phyloP scores from a whole-genome alignment of 257 asterid species.

The Rauvolfia tetraphylla region DNA sequence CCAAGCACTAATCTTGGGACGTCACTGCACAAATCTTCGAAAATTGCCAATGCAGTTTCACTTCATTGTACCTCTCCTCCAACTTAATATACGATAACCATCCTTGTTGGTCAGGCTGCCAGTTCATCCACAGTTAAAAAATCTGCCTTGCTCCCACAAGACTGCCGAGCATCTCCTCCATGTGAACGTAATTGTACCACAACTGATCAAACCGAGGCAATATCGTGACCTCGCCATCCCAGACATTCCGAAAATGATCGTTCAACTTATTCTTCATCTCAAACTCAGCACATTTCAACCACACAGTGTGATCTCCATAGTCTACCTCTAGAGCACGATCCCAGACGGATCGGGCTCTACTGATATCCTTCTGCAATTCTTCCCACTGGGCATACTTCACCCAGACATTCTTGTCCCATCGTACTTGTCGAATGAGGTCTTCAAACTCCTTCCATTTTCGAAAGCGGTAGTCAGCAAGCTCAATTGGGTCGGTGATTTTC shows the following conservation, averaged over 20 bases:
- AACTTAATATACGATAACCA: conserved; percentile 85
- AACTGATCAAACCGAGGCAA: conserved; percentile 86
- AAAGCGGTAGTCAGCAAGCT: conserved; percentile 75
- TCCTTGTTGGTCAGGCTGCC: conserved; percentile 93
- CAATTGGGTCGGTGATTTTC: conserved; percentile 71
- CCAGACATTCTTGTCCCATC: conserved; percentile 93
- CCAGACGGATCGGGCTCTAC: conserved; percentile 87
- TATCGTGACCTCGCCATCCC: conserved; percentile 70
- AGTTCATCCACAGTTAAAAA: conserved; percentile 84
- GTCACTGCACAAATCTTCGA: conserved; percentile 64
- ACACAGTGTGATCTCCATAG: conserved; percentile 72
- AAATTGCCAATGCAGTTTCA: conserved; percentile 73
- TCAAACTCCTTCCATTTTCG: conserved; percentile 81
- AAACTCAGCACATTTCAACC: conserved; percentile 85
- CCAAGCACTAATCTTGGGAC: conserved; percentile 75
- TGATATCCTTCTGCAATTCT: conserved; percentile 73
- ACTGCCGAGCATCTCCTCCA: conserved; percentile 85
- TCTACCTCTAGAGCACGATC: conserved; percentile 90
- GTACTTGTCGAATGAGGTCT: conserved; percentile 62
- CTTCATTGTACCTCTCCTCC: conserved; percentile 73
- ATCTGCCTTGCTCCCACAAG: conserved; percentile 80
- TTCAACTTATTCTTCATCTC: conserved; percentile 85
- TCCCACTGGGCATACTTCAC: conserved; percentile 95
- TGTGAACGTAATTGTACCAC: conserved; percentile 90
- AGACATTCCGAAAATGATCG: conserved; percentile 75